These are phyloP conservation scores for Mycena sanguinolenta DNA, from an alignment of 768 basidiomycete species.

Conservation along the genomic window DNA sequence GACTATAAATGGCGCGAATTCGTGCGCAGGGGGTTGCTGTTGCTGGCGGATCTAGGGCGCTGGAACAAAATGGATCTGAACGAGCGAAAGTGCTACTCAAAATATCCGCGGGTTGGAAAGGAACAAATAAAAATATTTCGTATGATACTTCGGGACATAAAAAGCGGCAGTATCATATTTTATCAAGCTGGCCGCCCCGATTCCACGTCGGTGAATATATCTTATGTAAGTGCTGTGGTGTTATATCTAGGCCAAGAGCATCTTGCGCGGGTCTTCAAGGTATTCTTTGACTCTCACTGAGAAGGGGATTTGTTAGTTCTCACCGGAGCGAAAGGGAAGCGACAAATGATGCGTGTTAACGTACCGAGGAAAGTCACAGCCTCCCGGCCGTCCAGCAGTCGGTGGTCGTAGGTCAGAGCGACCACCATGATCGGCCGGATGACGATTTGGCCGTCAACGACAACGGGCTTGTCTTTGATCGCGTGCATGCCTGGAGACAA, in stretches of 20 bases:
- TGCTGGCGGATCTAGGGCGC: too few relatives aligned
- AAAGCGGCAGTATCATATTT: slow-evolving; percentile 4
- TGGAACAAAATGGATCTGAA: too few relatives aligned
- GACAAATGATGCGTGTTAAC: too few relatives aligned
- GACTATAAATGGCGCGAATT: too few relatives aligned
- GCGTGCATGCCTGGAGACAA: slow-evolving; percentile 83
- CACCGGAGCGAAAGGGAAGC: not conserved
- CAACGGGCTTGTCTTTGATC: slow-evolving; percentile 92
- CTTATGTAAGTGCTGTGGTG: not conserved
- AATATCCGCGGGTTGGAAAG: not conserved
- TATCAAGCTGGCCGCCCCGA: too few relatives aligned
- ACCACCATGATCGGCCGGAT: slow-evolving; percentile 98
- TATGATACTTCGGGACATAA: slow-evolving; percentile 22
- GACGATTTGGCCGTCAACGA: slow-evolving; percentile 95
- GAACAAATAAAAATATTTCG: slow-evolving; percentile 25
- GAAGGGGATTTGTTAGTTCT: slow-evolving; percentile 8
- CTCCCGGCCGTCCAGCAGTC: slow-evolving; percentile 95
- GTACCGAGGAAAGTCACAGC: slow-evolving; percentile 96
- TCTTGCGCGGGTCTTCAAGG: slow-evolving; percentile 94
- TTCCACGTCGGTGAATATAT: not conserved
- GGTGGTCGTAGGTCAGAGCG: slow-evolving; percentile 95
- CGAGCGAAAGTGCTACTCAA: too few relatives aligned
- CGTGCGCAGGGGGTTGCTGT: too few relatives aligned
- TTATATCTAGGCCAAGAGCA: slow-evolving; percentile 70
- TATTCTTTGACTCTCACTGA: slow-evolving; percentile 93